phyloP scores from a whole-genome alignment of 2,329 filamentous ascomycete genomes.

The Paramyrothecium roridum region DNA sequence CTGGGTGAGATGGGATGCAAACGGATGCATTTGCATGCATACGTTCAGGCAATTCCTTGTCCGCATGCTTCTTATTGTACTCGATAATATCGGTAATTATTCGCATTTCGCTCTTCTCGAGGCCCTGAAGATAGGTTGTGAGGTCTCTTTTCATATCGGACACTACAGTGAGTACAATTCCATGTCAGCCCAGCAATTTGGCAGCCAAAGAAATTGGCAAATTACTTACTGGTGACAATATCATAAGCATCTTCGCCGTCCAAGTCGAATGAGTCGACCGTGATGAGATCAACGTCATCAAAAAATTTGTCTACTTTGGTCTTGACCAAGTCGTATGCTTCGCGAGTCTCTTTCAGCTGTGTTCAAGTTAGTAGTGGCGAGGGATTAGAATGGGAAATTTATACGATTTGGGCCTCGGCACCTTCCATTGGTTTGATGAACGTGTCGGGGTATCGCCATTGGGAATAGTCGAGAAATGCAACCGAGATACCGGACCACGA shows the following conservation, averaged over 20 bases:
- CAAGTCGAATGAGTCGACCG: not conserved
- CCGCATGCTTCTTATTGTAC: slow-evolving; percentile 6
- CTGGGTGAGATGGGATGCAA: not conserved
- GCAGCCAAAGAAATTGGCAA: not conserved
- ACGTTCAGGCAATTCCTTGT: slow-evolving; percentile 2
- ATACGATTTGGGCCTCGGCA: slow-evolving; percentile 2
- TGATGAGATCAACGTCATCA: not conserved
- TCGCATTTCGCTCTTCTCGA: not conserved
- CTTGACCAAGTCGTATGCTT: not conserved
- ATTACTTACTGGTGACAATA: not conserved
- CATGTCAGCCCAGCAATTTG: too few relatives aligned
- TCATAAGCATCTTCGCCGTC: not conserved
- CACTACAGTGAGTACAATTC: not conserved
- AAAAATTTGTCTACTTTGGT: not conserved
- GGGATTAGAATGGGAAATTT: not conserved
- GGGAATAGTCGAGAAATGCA: slow-evolving; percentile 3
- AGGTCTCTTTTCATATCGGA: slow-evolving; percentile 4
- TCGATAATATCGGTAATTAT: slow-evolving; percentile 5
- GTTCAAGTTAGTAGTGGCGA: not conserved
- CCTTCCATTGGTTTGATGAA: not conserved
- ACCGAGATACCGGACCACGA: slow-evolving; percentile 3
- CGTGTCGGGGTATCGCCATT: slow-evolving; percentile 1
- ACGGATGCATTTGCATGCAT: too few relatives aligned
- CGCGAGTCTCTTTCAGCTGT: not conserved
- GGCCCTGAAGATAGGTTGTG: slow-evolving; percentile 4